Evolutionary conservation across 2,329 filamentous ascomycete species (phyloP), one percentile per base, ranked within the genome.

Genomic region (Aspergillus ibericus): DNA sequence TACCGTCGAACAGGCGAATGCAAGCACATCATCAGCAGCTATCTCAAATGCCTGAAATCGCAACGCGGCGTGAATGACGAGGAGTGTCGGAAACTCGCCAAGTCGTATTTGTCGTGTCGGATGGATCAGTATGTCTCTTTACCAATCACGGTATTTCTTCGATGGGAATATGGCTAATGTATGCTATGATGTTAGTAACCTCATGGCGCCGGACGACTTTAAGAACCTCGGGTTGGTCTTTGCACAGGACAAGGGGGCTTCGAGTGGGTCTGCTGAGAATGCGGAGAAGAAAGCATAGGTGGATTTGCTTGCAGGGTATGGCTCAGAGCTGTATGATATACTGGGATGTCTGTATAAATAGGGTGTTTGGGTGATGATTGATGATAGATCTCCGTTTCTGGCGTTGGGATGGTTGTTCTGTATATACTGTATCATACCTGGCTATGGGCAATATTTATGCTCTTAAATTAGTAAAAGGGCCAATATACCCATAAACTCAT

Each of bases 141-240:
- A 7, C n/a, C 20, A 2, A 13, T 29, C n/a, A 8, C 34, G 16
- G 16, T 47, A n/a, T 29, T 13, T 25, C 18, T 1, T 46, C 10
- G 4, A 9, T 5, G 25, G 18, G 18, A 15, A 46, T 5, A n/a
- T n/a, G 10, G 32, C 44, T 49, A 49, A 35, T 22, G 7, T 20
- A 2, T 27, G 20, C 36, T 27, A 25, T 16, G 42, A 1, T 9
- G 9, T 29, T 67, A 92, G 92, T 66, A 97, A 98, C 72, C 80
- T 99, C 32, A 99, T 99, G 95, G 93, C 93, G 7, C 91, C 85
- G 66, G 95, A 99, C 71, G 91, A 96, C 59, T 95, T 98, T 77
- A 92, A 90, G 76, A 99, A 99, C 71, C 80, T 99, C 40, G 95
- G 95, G 0, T 95, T 96, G 67, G 79, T 81, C 5, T 81, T 84